Percentiles rank a stretch among this genome's conserved stretches.
These are phyloP conservation scores for Terfezia claveryi DNA, from an alignment of 495 filamentous ascomycete species.

Conservation along the genomic window DNA sequence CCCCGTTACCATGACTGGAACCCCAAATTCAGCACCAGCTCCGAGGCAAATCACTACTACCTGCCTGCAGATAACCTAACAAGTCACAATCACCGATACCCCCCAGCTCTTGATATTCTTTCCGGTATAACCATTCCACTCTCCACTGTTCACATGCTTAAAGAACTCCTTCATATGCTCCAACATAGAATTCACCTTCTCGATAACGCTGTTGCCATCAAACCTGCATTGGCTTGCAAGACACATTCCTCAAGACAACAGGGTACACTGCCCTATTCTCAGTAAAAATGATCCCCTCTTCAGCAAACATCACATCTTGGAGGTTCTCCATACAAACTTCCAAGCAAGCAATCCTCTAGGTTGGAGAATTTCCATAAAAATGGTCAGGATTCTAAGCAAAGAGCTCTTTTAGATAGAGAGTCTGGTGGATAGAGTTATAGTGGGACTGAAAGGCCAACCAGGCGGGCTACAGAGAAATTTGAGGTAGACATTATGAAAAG, in stretches of 20 bases:
- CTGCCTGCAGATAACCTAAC: conserved; percentile 29
- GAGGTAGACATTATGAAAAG: too few species aligned
- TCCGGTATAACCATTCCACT: conserved; percentile 97
- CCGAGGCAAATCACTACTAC: too few species aligned
- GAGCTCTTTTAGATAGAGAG: conserved; percentile 77
- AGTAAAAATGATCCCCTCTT: conserved; percentile 97
- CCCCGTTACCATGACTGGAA: conserved; percentile 95
- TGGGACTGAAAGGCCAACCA: too few species aligned
- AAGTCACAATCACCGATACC: conserved; percentile 97
- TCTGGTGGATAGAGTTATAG: conserved; percentile 58
- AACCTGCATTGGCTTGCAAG: conserved; percentile 70
- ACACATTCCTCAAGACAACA: conserved; percentile 70
- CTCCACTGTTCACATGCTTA: conserved; percentile 76
- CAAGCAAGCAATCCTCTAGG: too few species aligned
- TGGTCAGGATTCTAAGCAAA: conserved; percentile 75
- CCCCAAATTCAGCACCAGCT: too few species aligned
- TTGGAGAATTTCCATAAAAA: conserved; percentile 73
- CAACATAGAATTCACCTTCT: conserved; percentile 73
- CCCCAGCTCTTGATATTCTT: conserved; percentile 93
- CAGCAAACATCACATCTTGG: conserved; percentile 87
- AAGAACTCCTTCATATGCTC: conserved; percentile 96
- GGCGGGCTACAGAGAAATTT: too few species aligned
- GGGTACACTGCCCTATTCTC: conserved; percentile 94
- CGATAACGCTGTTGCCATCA: conserved; percentile 85
- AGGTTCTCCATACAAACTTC: conserved; percentile 80